Evolutionary conservation across 2,329 filamentous ascomycete species (phyloP).

Genomic region (Pseudogymnoascus sp.): DNA sequence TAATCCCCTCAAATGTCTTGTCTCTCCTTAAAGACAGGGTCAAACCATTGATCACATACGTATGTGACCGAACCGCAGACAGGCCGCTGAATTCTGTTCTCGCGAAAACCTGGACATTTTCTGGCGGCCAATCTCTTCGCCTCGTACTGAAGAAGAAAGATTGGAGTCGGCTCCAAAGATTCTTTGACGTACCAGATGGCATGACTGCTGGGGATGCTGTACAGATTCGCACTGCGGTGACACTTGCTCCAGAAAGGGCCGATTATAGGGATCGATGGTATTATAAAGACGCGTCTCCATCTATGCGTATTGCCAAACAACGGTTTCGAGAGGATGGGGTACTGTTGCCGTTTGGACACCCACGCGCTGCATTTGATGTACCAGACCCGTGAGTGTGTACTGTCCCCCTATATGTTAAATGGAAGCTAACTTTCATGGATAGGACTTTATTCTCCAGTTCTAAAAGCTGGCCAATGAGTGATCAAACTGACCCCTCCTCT

Average conservation of each 20-base stretch:
- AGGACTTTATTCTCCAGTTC: constrained; percentile 33
- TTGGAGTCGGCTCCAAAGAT: constrained; percentile 12
- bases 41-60: constrained; percentile 12
- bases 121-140: constrained; percentile 3
- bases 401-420: neutral
- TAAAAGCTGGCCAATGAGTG: constrained; percentile 32
- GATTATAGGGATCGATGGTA: constrained; percentile 15
- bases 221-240: constrained; percentile 10
- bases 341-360: constrained; percentile 32
- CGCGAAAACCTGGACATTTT: constrained; percentile 16
- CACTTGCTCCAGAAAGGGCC: constrained; percentile 13
- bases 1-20: neutral
- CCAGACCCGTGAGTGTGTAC: constrained; percentile 36
- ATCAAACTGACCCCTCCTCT: constrained; percentile 30
- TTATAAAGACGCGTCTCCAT: constrained; percentile 6
- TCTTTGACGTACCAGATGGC: constrained; percentile 11
- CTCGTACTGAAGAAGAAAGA: constrained; percentile 13
- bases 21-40: constrained; percentile 8
- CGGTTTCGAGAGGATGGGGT: constrained; percentile 34
- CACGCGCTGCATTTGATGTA: constrained; percentile 26
- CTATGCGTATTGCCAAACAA: constrained; percentile 21
- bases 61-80: constrained; percentile 10
- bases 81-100: constrained; percentile 10
- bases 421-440: constrained; percentile 13
- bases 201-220: constrained; percentile 10